These are phyloP conservation scores for Coprinopsis strossmayeri DNA, from an alignment of 768 basidiomycete species.

Conservation along the genomic window DNA sequence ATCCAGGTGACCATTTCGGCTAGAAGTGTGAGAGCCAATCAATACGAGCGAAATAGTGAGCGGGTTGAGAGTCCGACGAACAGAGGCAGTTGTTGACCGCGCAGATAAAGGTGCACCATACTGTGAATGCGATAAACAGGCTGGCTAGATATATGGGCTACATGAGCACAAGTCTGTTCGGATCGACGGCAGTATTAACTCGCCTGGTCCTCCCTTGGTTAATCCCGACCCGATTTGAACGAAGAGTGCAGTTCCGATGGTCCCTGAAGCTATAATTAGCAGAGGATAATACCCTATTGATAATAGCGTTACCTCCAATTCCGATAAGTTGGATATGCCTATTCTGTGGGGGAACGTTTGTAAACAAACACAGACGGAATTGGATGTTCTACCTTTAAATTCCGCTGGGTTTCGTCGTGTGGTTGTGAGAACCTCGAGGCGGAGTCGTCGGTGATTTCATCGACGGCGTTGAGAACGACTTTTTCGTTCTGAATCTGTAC, in stretches of 20 bases:
- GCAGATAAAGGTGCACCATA: conserved; percentile 44
- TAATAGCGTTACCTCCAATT: conserved; percentile 41
- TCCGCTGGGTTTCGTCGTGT: conserved; percentile 30
- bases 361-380: background rate
- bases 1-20: conserved; percentile 84
- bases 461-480: background rate
- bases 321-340: conserved; percentile 49
- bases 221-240: conserved; percentile 63
- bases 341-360: conserved; percentile 21
- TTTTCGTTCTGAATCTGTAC: background rate
- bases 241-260: conserved; percentile 72
- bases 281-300: background rate
- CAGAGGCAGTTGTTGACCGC: conserved; percentile 42
- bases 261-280: conserved; percentile 30
- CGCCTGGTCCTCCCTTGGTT: conserved; percentile 57
- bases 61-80: conserved; percentile 15
- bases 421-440: background rate
- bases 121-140: conserved; percentile 41
- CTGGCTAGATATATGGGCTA: conserved; percentile 26
- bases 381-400: conserved; percentile 26
- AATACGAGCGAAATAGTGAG: conserved; percentile 10
- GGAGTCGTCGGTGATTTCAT: background rate
- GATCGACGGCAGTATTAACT: conserved; percentile 23
- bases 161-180: conserved; percentile 15
- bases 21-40: conserved; percentile 20